Evolutionary conservation across 345 rosid genomes (phyloP), one percentile per base, ranked within the genome.

Genomic region (Lepidium aucheri): DNA sequence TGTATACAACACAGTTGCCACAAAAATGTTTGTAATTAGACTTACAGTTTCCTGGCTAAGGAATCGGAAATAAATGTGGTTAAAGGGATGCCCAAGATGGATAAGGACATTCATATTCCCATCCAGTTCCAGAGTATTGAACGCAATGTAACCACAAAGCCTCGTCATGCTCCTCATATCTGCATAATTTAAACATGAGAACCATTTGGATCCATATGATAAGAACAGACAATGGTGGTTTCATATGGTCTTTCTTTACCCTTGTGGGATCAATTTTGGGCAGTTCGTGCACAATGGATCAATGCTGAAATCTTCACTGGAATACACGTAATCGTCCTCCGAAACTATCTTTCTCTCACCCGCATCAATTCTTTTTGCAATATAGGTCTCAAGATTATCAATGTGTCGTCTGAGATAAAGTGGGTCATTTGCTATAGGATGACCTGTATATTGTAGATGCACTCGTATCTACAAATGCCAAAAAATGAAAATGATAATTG

Each of bases 401-500:
- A 59, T 76, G 28, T 78, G 39, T 47, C 75, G 79, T 47, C 76
- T 76, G 14, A 88, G 87, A 78, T 88, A 94, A 69, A 90, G 97
- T 44, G 73, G 73, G 74, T 90, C 97, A 69, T 94, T 94, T 41
- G 87, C 99, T 76, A 94, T 94, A 34, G 96, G 96, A 82, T 94
- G 86, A 30, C 97, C 97, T 0, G 77, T 74, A 61, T 76, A 77
- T 53, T 90, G 86, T 81, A 94, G 78, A 82, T 94, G 99, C 59
- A 85, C 91, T 33, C 96, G 91, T 71, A 94, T 94, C 99, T 91
- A 68, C 82, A 69, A 20, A 18, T 0, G 45, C 38, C 44, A 58
- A 57, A 13, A 63, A 63, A 26, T 9, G 1, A 4, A 43, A 50
- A 52, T 65, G 56, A 67, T 63, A 15, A 41, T n/a, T n/a, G n/a